Conservation (phyloP, 1,139 yeast genomes). For the Pichia kudriavzevii region DNA sequence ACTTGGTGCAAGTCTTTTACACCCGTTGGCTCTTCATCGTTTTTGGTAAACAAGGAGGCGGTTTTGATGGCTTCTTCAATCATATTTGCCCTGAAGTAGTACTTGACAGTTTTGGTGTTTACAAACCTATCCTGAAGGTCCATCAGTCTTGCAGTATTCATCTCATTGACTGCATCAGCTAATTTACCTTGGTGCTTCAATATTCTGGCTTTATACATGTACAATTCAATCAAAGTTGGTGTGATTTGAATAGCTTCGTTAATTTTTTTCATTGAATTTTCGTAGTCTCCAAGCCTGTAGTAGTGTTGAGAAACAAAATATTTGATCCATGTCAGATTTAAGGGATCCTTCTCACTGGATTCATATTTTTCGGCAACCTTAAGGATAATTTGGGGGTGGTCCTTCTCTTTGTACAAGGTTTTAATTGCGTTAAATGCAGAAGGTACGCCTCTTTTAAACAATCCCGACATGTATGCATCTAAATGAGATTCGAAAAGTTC, state of each 20-base stretch:
- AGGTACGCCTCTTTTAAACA: slow-evolving; percentile 78
- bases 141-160: slow-evolving; percentile 65
- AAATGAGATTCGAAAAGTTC: slow-evolving; percentile 42
- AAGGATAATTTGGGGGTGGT: slow-evolving; percentile 45
- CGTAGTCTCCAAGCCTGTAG: slow-evolving; percentile 46
- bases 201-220: slow-evolving; percentile 73
- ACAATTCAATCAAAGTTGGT: slow-evolving; percentile 77
- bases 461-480: slow-evolving; percentile 46
- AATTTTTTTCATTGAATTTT: slow-evolving; percentile 46
- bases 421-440: slow-evolving; percentile 83
- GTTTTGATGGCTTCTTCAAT: slow-evolving; percentile 69
- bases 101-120: slow-evolving; percentile 83
- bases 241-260: slow-evolving; percentile 65
- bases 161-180: slow-evolving; percentile 51
- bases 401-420: slow-evolving; percentile 55
- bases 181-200: slow-evolving; percentile 62
- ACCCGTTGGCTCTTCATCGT: slow-evolving; percentile 72
- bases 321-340: slow-evolving; percentile 60
- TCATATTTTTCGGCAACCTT: slow-evolving; percentile 44
- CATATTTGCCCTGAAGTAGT: slow-evolving; percentile 70
- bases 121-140: slow-evolving; percentile 89
- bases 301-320: slow-evolving; percentile 80
- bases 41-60: slow-evolving; percentile 75
- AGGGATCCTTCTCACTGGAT: slow-evolving; percentile 38
- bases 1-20: slow-evolving; percentile 79